Percentiles rank a stretch among this genome's conserved stretches.
phyloP scores from a whole-genome alignment of 805 yeast species.

The Ogataea ganodermae region DNA sequence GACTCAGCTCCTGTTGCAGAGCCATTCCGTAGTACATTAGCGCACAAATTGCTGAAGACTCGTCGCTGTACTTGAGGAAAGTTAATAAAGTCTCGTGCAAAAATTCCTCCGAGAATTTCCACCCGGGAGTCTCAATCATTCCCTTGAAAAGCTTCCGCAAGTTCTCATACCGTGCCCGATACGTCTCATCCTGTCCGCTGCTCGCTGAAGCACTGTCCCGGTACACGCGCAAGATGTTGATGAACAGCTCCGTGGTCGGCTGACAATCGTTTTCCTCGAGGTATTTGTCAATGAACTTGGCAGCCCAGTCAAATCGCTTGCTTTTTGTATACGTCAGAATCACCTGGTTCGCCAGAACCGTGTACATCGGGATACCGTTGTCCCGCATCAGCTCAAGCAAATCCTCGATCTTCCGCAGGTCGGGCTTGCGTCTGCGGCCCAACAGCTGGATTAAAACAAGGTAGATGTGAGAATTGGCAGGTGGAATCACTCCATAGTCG shows the following conservation, averaged over 20 bases:
- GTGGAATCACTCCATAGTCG: conserved; percentile 33
- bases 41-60: conserved; percentile 26
- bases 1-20: conserved; percentile 13
- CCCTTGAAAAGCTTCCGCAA: conserved; percentile 20
- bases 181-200: conserved; percentile 7
- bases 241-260: conserved; percentile 24
- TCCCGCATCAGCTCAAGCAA: conserved; percentile 36
- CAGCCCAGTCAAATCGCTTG: conserved; percentile 34
- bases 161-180: conserved; percentile 14
- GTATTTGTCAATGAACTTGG: conserved; percentile 36
- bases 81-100: conserved; percentile 22
- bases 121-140: conserved; percentile 18
- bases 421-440: conserved; percentile 31
- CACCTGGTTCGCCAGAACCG: conserved; percentile 41
- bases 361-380: conserved; percentile 34
- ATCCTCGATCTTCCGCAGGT: conserved; percentile 30
- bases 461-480: conserved; percentile 44
- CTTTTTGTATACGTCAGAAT: conserved; percentile 35
- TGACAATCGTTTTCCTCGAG: conserved; percentile 10
- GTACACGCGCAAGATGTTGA: conserved; percentile 21
- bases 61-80: conserved; percentile 31
- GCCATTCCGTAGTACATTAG: conserved; percentile 29
- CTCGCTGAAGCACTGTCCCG: conserved; percentile 17
- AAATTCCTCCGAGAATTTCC: conserved; percentile 22
- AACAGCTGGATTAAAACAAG: conserved; percentile 40